phyloP scores from a whole-genome alignment of 176 grass and related monocot species.

The Bromus sterilis region DNA sequence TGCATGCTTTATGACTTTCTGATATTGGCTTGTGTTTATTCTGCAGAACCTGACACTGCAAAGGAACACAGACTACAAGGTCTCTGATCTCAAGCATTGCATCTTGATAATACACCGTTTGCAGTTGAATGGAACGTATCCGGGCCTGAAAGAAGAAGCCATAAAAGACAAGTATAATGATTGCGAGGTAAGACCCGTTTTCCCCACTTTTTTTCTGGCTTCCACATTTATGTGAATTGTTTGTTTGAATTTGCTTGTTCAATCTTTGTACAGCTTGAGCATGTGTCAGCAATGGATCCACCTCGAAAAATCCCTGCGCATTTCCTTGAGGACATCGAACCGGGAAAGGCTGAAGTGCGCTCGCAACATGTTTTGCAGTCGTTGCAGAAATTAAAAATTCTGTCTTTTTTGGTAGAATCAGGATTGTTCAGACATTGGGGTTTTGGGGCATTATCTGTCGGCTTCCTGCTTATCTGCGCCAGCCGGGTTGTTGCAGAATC shows the following conservation, averaged over 20 bases:
- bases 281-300: conserved; percentile 14
- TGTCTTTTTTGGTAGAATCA: no score
- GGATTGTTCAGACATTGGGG: no score
- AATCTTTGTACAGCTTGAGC: conserved; percentile 7
- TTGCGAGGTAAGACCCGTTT: neutral
- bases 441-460: neutral
- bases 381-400: neutral
- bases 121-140: conserved; percentile 8
- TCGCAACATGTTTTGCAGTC: neutral
- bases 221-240: neutral
- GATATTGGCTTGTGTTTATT: conserved; percentile 4
- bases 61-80: conserved; percentile 25
- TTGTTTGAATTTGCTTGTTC: neutral
- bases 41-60: conserved; percentile 34
- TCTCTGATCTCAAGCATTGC: conserved; percentile 19
- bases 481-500: neutral
- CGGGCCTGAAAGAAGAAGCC: neutral
- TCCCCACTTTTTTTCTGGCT: neutral
- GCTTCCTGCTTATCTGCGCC: neutral
- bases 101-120: conserved; percentile 36
- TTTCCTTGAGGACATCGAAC: conserved; percentile 10
- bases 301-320: neutral
- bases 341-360: neutral
- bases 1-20: neutral
- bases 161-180: conserved; percentile 15